Evolutionary conservation across 805 yeast species (phyloP), one percentile per base, ranked within the genome.

Genomic region (Wickerhamiella galacta): DNA sequence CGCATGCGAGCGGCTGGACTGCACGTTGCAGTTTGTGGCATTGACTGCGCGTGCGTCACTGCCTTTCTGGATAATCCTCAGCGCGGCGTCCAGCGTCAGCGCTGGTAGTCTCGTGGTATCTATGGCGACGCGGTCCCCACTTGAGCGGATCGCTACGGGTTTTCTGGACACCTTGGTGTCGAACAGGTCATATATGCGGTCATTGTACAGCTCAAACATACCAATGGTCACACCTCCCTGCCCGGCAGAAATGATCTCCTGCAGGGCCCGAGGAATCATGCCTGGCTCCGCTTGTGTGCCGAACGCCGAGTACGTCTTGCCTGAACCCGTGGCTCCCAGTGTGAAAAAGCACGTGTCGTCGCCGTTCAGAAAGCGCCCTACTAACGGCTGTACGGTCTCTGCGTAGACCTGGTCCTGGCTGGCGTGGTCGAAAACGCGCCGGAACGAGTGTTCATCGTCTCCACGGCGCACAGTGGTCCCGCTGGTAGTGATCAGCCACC

Each of bases 271-370:
- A 46, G 57, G 33, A 10, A 53, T 47, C 28, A 62, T 41, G 3
- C 67, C 67, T 6, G 64, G 61, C 20, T 51, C 48, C 3, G 48
- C 37, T 6, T 35, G 33, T 8, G 40, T 35, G 10, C 57, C 58
- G 5, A 50, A 41, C 11, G 46, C 35, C 3, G 55, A 49, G 32
- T 48, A 44, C 6, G 52, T 38, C 39, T 68, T 68, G 2, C 74
- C 74, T 4, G 68, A 58, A 22, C 65, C 66, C 1, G 72, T 62
- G 21, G 74, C 68, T 1, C 75, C 75, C 42, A 69, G 42, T 0
- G 70, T 57, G 41, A 68, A 63, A 20, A 66, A 41, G 6, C 62
- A 48, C 15, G 62, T 56, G 40, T 68, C 72, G 14, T 37, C 25
- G 6, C 54, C 57, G 3, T 41, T 42, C 3, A 56, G 32, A 6